Evolutionary conservation across 176 grass and related monocot genomes (phyloP).

Genomic region (Ananas comosus): DNA sequence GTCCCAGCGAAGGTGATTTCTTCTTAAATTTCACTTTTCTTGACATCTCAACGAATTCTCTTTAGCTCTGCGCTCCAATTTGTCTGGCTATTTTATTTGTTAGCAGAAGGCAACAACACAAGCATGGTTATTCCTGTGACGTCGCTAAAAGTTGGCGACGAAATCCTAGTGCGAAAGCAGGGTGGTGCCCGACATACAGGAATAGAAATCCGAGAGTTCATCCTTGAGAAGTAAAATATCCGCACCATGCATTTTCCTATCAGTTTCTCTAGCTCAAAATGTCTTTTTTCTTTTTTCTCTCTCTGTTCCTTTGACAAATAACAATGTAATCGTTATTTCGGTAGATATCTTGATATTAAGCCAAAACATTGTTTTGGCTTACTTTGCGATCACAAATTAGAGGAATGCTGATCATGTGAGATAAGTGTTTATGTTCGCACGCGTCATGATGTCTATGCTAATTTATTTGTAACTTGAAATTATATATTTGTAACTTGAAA

Average conservation of each 20-base stretch:
- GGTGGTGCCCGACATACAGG: conserved; percentile 80
- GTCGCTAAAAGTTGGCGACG: conserved; percentile 70
- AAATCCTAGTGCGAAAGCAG: conserved; percentile 66
- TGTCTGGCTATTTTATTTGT: neutral
- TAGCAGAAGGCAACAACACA: conserved; percentile 16
- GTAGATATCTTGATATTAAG: too few relatives aligned
- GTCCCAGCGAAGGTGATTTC: conserved; percentile 36
- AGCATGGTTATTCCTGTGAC: conserved; percentile 68
- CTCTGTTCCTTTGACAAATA: too few relatives aligned
- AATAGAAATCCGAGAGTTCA: conserved; percentile 90
- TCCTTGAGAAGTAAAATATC: conserved; percentile 55
- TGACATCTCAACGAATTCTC: neutral
- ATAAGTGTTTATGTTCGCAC: too few relatives aligned
- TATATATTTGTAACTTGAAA: too few relatives aligned
- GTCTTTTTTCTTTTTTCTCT: neutral
- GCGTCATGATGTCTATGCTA: too few relatives aligned
- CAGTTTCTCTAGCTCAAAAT: too few relatives aligned
- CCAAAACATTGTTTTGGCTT: too few relatives aligned
- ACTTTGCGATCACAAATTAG: too few relatives aligned
- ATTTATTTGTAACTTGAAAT: too few relatives aligned
- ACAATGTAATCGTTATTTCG: too few relatives aligned
- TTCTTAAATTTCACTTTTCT: neutral
- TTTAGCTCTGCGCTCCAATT: neutral
- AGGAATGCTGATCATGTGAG: too few relatives aligned
- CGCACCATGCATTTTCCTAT: neutral